A percentile compares a stretch with the other conserved stretches of the same genome.
Conservation (phyloP, 2,329 filamentous ascomycete genomes). For the Zelopaecilomyces penicillatus region DNA sequence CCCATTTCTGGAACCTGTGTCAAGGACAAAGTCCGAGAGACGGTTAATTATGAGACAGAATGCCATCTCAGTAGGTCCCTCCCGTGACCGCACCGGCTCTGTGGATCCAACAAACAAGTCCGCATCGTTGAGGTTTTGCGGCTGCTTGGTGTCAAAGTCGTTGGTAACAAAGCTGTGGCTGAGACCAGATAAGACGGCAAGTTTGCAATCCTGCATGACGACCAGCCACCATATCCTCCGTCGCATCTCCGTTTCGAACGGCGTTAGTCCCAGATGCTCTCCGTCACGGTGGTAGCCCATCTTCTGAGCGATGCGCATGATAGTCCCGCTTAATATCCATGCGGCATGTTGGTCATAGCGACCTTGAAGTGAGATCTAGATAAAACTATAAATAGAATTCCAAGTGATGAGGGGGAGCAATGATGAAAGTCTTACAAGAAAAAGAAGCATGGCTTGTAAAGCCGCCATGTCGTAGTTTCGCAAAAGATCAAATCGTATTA, state of each 20-base stretch:
- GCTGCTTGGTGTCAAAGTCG: slow-evolving; percentile 48
- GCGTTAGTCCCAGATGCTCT: slow-evolving; percentile 43
- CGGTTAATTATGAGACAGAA: slow-evolving; percentile 44
- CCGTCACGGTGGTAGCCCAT: slow-evolving; percentile 60
- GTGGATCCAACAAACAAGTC: slow-evolving; percentile 47
- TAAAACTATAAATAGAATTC: slow-evolving; percentile 8
- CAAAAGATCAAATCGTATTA: slow-evolving; percentile 48
- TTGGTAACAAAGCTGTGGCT: slow-evolving; percentile 42
- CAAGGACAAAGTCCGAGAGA: slow-evolving; percentile 41
- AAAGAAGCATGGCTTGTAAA: slow-evolving; percentile 51
- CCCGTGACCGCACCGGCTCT: slow-evolving; percentile 41
- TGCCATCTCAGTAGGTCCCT: slow-evolving; percentile 54
- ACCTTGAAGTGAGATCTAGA: slow-evolving; percentile 46
- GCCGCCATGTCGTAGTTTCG: slow-evolving; percentile 49
- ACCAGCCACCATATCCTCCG: slow-evolving; percentile 60
- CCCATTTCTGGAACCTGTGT: slow-evolving; percentile 30
- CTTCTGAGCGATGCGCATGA: slow-evolving; percentile 57
- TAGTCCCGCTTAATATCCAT: slow-evolving; percentile 53
- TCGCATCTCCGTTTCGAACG: slow-evolving; percentile 60
- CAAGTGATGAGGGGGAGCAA: not conserved
- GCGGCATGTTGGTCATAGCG: slow-evolving; percentile 50
- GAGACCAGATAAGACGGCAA: slow-evolving; percentile 49
- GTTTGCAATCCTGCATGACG: slow-evolving; percentile 48
- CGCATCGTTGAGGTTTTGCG: slow-evolving; percentile 50
- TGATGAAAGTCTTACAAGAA: slow-evolving; percentile 36